These are phyloP conservation scores for Epichloe gansuensis DNA, from an alignment of 2,329 filamentous ascomycete genomes.

Conservation along the genomic window DNA sequence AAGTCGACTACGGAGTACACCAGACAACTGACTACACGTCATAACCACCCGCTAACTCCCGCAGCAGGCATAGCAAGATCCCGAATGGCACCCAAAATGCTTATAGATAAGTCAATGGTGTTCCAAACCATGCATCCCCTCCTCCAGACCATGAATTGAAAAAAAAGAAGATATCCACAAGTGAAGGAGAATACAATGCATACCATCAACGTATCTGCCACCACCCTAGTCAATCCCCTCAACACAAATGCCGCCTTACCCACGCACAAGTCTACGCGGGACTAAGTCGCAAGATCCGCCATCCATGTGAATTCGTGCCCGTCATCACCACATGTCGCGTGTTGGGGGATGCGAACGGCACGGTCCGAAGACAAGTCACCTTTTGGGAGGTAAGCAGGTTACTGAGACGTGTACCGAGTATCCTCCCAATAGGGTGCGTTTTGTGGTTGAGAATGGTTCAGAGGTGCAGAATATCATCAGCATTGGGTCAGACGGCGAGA, in stretches of 20 bases:
- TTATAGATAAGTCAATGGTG: too few relatives aligned
- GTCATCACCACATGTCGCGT: conserved; percentile 7
- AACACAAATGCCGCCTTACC: conserved; percentile 7
- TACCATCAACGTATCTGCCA: too few relatives aligned
- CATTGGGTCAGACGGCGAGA: conserved; percentile 12
- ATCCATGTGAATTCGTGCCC: conserved; percentile 17
- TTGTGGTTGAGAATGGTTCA: conserved; percentile 18
- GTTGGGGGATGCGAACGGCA: not conserved
- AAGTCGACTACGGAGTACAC: conserved; percentile 11
- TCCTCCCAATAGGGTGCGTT: conserved; percentile 19
- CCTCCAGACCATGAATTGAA: too few relatives aligned
- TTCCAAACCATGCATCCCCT: not conserved
- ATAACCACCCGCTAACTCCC: too few relatives aligned
- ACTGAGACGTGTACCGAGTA: conserved; percentile 20
- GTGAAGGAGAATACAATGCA: too few relatives aligned
- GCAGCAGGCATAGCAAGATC: too few relatives aligned
- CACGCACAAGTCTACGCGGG: conserved; percentile 17
- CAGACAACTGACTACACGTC: not conserved
- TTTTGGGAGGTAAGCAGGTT: conserved; percentile 11
- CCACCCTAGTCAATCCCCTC: conserved; percentile 17
- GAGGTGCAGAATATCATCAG: conserved; percentile 20
- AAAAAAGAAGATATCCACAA: too few relatives aligned
- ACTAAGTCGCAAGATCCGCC: conserved; percentile 17
- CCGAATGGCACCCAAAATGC: too few relatives aligned
- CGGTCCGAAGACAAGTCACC: conserved; percentile 13